Percentiles rank a stretch among this genome's conserved stretches.
These are phyloP conservation scores for Yarrowia divulgata DNA, from an alignment of 805 yeast species.

Conservation along the genomic window DNA sequence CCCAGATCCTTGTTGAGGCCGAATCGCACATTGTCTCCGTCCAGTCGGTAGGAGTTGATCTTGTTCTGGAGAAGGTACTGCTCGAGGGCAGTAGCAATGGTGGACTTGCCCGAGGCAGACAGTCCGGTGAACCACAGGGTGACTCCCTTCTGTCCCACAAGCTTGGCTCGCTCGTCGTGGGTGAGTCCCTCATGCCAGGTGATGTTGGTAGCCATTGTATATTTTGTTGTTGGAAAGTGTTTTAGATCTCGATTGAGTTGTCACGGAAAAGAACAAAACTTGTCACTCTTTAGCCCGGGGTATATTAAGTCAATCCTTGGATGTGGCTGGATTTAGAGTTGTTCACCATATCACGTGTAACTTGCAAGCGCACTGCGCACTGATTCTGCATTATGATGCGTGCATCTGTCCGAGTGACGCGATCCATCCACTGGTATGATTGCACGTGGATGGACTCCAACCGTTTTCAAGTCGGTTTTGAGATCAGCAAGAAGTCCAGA, in stretches of 20 bases:
- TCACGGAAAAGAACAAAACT: background rate
- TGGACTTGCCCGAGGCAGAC: constrained; percentile 93
- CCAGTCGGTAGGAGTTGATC: constrained; percentile 82
- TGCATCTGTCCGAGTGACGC: constrained; percentile 1
- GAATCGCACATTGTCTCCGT: constrained; percentile 91
- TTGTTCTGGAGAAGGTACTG: constrained; percentile 75
- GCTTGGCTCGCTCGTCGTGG: constrained; percentile 74
- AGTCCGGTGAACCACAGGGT: constrained; percentile 96
- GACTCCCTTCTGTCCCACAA: constrained; percentile 82
- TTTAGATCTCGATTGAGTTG: constrained; percentile 30
- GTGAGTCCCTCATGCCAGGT: constrained; percentile 95
- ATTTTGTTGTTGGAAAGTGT: background rate
- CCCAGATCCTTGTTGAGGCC: constrained; percentile 96
- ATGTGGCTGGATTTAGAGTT: constrained; percentile 36
- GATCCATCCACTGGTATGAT: too few relatives aligned
- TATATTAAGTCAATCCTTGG: background rate
- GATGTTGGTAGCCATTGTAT: constrained; percentile 87
- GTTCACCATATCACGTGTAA: constrained; percentile 36
- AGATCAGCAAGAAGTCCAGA: too few relatives aligned
- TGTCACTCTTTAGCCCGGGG: constrained; percentile 6
- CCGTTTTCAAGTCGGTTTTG: too few relatives aligned
- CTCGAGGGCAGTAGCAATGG: constrained; percentile 94
- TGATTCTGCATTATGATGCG: constrained; percentile 27
- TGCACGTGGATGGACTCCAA: too few relatives aligned
- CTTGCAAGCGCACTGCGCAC: constrained; percentile 7